Evolutionary conservation across 73 alveolate genomes (phyloP), one percentile per base, ranked within the genome.

Genomic region (Urostyla sp.): DNA sequence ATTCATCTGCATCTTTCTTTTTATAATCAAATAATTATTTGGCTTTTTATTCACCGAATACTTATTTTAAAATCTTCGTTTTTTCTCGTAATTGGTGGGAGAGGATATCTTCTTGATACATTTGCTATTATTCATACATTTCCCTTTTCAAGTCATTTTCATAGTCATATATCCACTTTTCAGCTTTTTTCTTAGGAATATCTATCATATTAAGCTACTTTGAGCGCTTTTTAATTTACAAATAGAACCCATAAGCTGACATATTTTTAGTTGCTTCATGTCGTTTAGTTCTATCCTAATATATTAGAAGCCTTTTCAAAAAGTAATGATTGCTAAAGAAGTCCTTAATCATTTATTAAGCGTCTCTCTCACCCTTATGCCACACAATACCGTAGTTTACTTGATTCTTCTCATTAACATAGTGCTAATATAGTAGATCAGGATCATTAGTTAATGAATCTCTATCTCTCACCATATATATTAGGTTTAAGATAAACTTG

Each of bases 381-480:
- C 46, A 48, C 1, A 21, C 20, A 23, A 80, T 37, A 37, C 77
- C 76, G 0, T 23, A 11, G 36, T 51, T 26, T 15, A 44, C 44
- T 46, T 66, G 61, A 20, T 80, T 67, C 1, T 7, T 54, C 18
- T 38, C 4, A 2, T 45, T 36, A 13, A 43, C 66, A 51, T 55
- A 85, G 11, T 37, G 44, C 20, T 38, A 46, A 27, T 26, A 69
- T 7, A 85, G 67, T 45, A 37, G 15, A 1, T 48, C 56, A 4
- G 89, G 80, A 43, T 85, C 87, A 53, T 85, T 85, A 4, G 89
- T 61, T 20, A 75, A 27, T 23, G 59, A 80, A 15, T 51, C 16
- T 23, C 38, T 58, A 40, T 60, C 74, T 38, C 80, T 59, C 6
- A 40, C 10, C 10, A 57, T 5, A 13, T 18, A 11, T 44, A 75